Evolutionary conservation across 2,329 filamentous ascomycete genomes (phyloP), one percentile per base, ranked within the genome.

Genomic region (Fusarium pseudonygamai): DNA sequence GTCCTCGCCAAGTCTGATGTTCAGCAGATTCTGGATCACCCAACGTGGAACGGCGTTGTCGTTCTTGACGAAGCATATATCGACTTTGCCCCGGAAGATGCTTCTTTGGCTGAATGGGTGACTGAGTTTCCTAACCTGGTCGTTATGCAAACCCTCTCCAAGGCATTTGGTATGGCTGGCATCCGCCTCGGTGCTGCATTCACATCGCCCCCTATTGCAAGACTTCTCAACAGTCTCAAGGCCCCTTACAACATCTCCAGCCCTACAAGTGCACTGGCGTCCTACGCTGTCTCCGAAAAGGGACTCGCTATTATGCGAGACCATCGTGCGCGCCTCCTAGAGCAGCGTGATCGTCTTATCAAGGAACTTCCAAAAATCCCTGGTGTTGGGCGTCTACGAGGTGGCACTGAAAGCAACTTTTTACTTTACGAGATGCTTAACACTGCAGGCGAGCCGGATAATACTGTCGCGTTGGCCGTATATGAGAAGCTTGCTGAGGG

Each of bases 81-180:
- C 77, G 96, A 99, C 84, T 99, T 98, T 79, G 92, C 95, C 12
- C 90, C 91, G 11, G 91, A 83, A 22, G 91, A 89, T 32, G 88
- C 93, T 46, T 97, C 93, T 74, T 88, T 98, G 32, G 96, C 96
- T 32, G 93, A 97, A 83, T 97, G 94, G 92, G 95, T 97, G 3
- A 87, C 89, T 40, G 95, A 97, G 79, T 97, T 93, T 90, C 95
- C 96, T 57, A 99, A 99, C 82, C 87, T 99, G 32, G 95, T 98
- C 24, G 95, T 99, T 64, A 94, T 98, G 93, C 96, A 99, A 86
- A 99, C 96, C 3, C 88, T 98, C n/a, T 97, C 93, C 78, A 99
- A 99, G 83, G 96, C 95, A 0, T 99, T 99, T 79, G 96, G 96
- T 34, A 89, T 99, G 79, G 96, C 96, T 8, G 96, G 96, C 57